These are phyloP conservation scores for Colletotrichum sp. DNA, from an alignment of 2,329 filamentous ascomycete species.

Conservation along the genomic window DNA sequence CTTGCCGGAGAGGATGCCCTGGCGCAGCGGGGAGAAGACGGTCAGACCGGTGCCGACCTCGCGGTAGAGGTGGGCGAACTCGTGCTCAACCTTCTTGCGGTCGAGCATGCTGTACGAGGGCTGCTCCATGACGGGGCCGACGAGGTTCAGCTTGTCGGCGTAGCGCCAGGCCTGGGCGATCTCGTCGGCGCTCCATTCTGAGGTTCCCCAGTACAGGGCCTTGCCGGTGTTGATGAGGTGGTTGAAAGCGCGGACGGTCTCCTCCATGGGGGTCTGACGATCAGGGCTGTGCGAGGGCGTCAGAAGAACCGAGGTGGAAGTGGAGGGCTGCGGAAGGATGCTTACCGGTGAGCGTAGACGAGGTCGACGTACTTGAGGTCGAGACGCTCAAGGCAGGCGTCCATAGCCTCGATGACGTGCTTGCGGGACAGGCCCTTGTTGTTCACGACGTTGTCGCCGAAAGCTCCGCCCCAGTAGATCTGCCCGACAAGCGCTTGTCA, in stretches of 20 bases:
- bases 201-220: constrained; percentile 75
- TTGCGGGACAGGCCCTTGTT: constrained; percentile 72
- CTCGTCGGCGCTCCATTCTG: constrained; percentile 70
- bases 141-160: constrained; percentile 64
- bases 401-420: constrained; percentile 71
- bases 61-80: constrained; percentile 65
- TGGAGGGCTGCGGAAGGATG: too few species aligned
- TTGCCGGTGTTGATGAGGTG: constrained; percentile 71
- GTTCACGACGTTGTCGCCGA: constrained; percentile 68
- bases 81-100: constrained; percentile 67
- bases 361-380: constrained; percentile 69
- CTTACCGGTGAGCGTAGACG: constrained; percentile 67
- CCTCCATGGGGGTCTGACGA: constrained; percentile 71
- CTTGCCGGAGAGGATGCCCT: constrained; percentile 69
- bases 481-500: constrained; percentile 26
- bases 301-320: background rate
- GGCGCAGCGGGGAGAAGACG: constrained; percentile 63
- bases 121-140: constrained; percentile 71
- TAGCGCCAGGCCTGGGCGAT: constrained; percentile 67
- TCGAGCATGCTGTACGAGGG: constrained; percentile 69
- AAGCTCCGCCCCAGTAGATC: constrained; percentile 69
- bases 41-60: constrained; percentile 67
- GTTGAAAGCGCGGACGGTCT: constrained; percentile 74
- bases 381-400: constrained; percentile 62
- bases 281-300: constrained; percentile 49